Percentiles rank a stretch among this genome's conserved stretches.
phyloP scores from a whole-genome alignment of 768 basidiomycete species.

The Amanita jacksonii region DNA sequence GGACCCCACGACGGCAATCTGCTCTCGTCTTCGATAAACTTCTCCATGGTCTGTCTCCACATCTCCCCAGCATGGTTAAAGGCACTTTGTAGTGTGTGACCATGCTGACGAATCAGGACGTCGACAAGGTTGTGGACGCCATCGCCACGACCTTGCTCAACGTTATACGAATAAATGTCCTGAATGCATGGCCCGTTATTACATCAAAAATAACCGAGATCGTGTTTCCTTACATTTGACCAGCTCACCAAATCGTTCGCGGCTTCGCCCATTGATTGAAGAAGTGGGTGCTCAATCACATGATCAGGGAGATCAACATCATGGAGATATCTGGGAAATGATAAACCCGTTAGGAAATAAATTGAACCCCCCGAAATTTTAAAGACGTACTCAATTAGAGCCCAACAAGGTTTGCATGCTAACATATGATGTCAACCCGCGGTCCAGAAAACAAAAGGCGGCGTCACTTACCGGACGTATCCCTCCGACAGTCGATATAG shows the following conservation, averaged over 20 bases:
- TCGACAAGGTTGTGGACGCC: conserved; percentile 59
- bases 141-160: conserved; percentile 60
- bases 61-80: conserved; percentile 56
- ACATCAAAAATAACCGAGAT: conserved; percentile 1
- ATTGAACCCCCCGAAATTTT: conserved; percentile 2
- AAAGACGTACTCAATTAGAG: conserved; percentile 51
- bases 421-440: conserved; percentile 3
- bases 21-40: conserved; percentile 36
- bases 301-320: conserved; percentile 63
- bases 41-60: conserved; percentile 44
- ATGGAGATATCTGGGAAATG: conserved; percentile 43
- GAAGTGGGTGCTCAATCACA: conserved; percentile 56
- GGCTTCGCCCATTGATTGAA: conserved; percentile 51
- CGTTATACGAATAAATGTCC: conserved; percentile 74
- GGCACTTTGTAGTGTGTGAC: conserved; percentile 48
- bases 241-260: conserved; percentile 77
- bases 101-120: conserved; percentile 57
- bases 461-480: conserved; percentile 48
- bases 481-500: conserved; percentile 62
- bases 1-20: conserved; percentile 54
- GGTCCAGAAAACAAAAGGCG: conserved; percentile 11
- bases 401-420: conserved; percentile 69
- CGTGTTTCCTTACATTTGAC: conserved; percentile 55
- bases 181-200: conserved; percentile 17
- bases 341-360: conserved; percentile 3